Base-by-base conservation (phyloP, 1,139 yeast species). In the Geotrichum histeridarum region DNA sequence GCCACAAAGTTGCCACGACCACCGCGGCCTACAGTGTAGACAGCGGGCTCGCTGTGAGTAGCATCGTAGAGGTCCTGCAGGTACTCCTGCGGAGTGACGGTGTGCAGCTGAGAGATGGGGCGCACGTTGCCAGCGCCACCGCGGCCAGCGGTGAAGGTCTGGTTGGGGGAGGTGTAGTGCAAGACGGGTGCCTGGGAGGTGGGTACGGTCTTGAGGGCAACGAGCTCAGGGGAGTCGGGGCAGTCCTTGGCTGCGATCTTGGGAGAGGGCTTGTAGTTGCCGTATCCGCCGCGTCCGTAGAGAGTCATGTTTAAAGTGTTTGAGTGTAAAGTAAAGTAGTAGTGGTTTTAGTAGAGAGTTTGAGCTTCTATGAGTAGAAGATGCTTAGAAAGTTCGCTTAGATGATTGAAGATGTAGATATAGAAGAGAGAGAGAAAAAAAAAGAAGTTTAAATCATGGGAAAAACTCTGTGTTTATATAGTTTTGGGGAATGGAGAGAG, bases 81-180 rank as follows among this genome's bases (percentile, higher is more conserved):
- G 54, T 70, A 69, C 59, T 71, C 70, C 35, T 63, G 60, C 1
- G 72, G 71, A 2, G 72, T 59, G 61, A 62, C 55, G n/a, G 67
- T 58, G 31, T 64, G 60, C 64, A 67, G 62, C 37, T 64, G 57
- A 14, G 64, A 58, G 18, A 70, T 67, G 11, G 70, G 64, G 31
- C 66, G 62, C 32, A 61, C 61, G 63, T 71, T 71, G 12, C 74
- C 74, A 42, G 62, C 68, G 41, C 74, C 74, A 22, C 74, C 74
- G 38, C 74, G 65, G 37, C 74, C 74, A n/a, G 72, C 64, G 22
- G 66, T 62, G 59, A 69, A 68, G 15, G 64, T 64, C 55, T 71
- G 69, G 31, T 57, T 55, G 9, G 74, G 74, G 9, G 71, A 67
- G 2, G 67, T 58, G 51, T 67, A 67, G 47, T 65, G 67, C 57